Base-by-base conservation (phyloP, 768 basidiomycete genomes). In the Amylocystis lapponica region DNA sequence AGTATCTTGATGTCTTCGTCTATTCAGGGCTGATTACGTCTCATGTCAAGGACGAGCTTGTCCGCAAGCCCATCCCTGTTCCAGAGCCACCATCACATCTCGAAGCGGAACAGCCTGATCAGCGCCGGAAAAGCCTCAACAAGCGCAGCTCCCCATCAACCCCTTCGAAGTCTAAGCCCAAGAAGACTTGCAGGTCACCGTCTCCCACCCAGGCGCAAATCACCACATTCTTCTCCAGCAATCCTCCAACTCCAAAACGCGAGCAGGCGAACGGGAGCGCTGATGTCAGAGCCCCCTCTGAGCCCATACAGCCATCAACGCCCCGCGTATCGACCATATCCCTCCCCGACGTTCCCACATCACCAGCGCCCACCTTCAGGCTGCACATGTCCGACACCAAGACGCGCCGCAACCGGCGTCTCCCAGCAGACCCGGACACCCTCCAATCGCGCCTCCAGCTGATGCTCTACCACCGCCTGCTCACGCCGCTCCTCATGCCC, bases 381-480 rank as follows among this genome's bases (percentile, higher is more conserved):
- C 60, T 84, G 5, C 69, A 65, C 38, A 55, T 83, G 21, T 58
- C 75, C 14, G 88, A 91, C 51, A 83, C 81, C 34, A 91, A 91
- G 59, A 87, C 86, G 14, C 74, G 87, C 34, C 65, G 59, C 11
- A 57, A 60, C 3, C 46, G 65, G 1, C 67, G 59, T 12, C 50
- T 88, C 2, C 86, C 87, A 2, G 58, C 68, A 3, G 68, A 79
- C 12, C 68, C 71, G 30, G 86, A 88, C 48, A 70, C 78, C 0
- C 57, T 74, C 12, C 58, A 78, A 1, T 70, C 86, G 0, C 75
- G 76, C 6, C 62, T 88, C 27, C 88, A 91, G 57, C 70, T 90
- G 4, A 87, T 87, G 83, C 62, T 88, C 27, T 91, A 91, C 55
- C 73, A 76, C 52, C 76, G 77, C 14, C 74, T 91, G 39, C 68